Base-by-base conservation (phyloP, 176 grass and related monocot genomes). In the Calamus simplicifolius region DNA sequence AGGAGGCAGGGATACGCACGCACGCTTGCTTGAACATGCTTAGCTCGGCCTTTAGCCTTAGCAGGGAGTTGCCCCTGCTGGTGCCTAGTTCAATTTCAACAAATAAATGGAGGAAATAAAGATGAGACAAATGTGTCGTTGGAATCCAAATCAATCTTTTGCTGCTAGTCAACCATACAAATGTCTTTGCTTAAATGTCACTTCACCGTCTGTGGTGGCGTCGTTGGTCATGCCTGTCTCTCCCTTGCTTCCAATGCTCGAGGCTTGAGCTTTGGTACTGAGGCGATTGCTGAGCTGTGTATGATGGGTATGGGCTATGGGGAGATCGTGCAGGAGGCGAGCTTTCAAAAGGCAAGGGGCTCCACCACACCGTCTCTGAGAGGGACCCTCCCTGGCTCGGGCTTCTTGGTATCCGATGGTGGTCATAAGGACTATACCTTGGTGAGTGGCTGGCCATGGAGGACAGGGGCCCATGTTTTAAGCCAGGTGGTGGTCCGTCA, bases 391-490 rank as follows among this genome's bases (percentile, higher is more conserved):
- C 73, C 0, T 78, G 26, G 69, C 17, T 77, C 3, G 80, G 75
- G 54, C 74, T 81, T 28, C 63, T 23, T 3, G 26, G 25, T 14
- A 27, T 61, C 1, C 25, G 28, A 27, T 72, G 35, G 26, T 82
- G 57, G 61, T 92, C 81, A 3, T 92, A 88, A 17, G 78, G 52
- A 18, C 72, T 80, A 38, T 88, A 85, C 68, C 92, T 60, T 1
- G 58, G 70, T 14, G 70, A 73, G 29, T 62, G 48, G 6, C 50
- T 19, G 5, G 59, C 75, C 2, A 70, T 73, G 27, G 80, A 77
- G 60, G 68, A 55, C 4, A 58, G 25, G 16, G 16, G 18, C 28
- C 18, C 51, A 62, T 78, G 78, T 27, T 89, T 78, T 2, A 30
- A 49, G 27, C 59, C 67, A 51, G 63, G 70, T 48, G 59, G 74